Evolutionary conservation across 2,329 filamentous ascomycete genomes (phyloP).

Genomic region (Plenodomus biglobosus): DNA sequence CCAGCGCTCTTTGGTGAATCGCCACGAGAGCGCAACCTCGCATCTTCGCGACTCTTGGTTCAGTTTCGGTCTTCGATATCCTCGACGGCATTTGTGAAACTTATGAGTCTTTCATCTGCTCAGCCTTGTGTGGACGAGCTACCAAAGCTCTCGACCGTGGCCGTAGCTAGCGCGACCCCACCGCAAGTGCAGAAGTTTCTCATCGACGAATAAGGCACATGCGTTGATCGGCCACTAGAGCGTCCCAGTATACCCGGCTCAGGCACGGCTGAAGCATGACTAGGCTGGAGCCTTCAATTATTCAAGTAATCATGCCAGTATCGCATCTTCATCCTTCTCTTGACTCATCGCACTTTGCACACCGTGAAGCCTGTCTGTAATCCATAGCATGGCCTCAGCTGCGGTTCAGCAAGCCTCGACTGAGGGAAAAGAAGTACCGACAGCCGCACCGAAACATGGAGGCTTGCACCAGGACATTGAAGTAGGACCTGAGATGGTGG

Average conservation of each 20-base stretch:
- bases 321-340: neutral
- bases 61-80: neutral
- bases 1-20: neutral
- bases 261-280: neutral
- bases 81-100: too few relatives aligned
- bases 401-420: slow-evolving; percentile 11
- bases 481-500: slow-evolving; percentile 31
- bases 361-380: neutral
- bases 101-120: neutral
- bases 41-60: neutral
- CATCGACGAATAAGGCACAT: slow-evolving; percentile 14
- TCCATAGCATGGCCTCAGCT: slow-evolving; percentile 24
- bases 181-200: slow-evolving; percentile 16
- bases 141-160: slow-evolving; percentile 2
- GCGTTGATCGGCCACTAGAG: neutral
- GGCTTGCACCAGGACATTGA: slow-evolving; percentile 39
- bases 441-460: slow-evolving; percentile 21
- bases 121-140: slow-evolving; percentile 3
- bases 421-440: slow-evolving; percentile 24
- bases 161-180: slow-evolving; percentile 26
- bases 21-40: neutral
- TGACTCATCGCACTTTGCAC: slow-evolving; percentile 12
- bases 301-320: neutral
- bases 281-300: neutral
- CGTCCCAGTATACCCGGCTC: neutral